A percentile compares a stretch with the other conserved stretches of the same genome.
These are phyloP conservation scores for Marsdenia floribunda DNA, from an alignment of 257 asterid species.

Conservation along the genomic window DNA sequence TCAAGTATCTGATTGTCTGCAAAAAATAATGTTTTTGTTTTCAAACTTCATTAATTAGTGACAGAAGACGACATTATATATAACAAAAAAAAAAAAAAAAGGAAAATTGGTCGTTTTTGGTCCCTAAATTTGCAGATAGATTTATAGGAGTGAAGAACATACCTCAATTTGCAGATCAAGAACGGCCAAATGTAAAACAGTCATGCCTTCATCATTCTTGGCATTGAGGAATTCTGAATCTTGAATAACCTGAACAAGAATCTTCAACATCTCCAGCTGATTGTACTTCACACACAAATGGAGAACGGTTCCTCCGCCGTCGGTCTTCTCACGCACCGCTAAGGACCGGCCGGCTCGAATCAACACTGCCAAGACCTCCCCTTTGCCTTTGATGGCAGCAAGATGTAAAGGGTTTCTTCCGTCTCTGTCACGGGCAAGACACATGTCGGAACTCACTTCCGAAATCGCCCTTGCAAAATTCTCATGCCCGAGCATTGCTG, in stretches of 20 bases:
- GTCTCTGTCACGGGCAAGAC: constrained; percentile 22
- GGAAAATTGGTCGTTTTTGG: no score
- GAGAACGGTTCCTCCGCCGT: constrained; percentile 20
- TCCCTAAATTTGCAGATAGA: no score
- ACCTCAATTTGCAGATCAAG: constrained; percentile 18
- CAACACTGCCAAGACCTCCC: constrained; percentile 29
- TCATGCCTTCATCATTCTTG: constrained; percentile 37
- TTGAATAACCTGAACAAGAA: constrained; percentile 16
- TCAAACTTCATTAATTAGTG: no score
- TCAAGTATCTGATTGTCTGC: constrained; percentile 13
- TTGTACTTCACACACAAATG: constrained; percentile 42
- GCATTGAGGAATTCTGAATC: constrained; percentile 17
- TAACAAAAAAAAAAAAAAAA: no score
- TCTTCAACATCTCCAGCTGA: constrained; percentile 27
- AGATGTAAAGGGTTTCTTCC: constrained; percentile 38
- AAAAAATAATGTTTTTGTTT: not conserved
- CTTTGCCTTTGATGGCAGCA: constrained; percentile 36
- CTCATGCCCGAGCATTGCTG: constrained; percentile 26
- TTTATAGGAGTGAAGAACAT: no score
- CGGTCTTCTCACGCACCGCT: constrained; percentile 25
- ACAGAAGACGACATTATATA: no score
- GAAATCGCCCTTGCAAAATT: constrained; percentile 21
- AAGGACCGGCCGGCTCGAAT: not conserved
- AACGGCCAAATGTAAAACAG: constrained; percentile 24
- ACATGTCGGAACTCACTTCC: constrained; percentile 12